Percentiles rank a stretch among this genome's conserved stretches.
phyloP scores from a whole-genome alignment of 78 protist species.

The Chrysochromulina parva region DNA sequence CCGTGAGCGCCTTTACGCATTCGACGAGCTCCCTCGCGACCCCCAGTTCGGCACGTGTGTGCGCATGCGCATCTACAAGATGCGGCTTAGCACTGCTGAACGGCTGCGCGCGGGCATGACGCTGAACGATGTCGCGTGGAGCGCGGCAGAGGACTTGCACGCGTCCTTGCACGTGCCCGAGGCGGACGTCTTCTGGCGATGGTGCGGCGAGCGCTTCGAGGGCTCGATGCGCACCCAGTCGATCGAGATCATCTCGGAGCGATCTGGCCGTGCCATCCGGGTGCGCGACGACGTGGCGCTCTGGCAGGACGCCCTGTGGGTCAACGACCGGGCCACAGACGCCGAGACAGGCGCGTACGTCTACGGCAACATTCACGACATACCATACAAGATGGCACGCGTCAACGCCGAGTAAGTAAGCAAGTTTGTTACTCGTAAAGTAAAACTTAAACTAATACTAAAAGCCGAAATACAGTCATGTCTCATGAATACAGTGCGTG shows the following conservation, averaged over 20 bases:
- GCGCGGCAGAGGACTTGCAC: not conserved
- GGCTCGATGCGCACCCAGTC: not conserved
- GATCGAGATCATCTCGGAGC: not conserved
- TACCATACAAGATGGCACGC: not conserved
- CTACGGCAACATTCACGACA: not conserved
- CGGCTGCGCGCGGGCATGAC: too few relatives aligned
- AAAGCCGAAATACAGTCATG: too few relatives aligned
- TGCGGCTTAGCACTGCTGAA: too few relatives aligned
- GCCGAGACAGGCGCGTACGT: not conserved
- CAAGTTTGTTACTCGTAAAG: too few relatives aligned
- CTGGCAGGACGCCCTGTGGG: not conserved
- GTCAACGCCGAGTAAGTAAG: not conserved
- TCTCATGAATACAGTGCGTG: too few relatives aligned
- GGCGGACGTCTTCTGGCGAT: not conserved
- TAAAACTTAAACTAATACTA: too few relatives aligned
- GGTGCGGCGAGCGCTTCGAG: not conserved
- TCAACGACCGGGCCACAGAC: constrained; percentile 3
- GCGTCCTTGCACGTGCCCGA: not conserved
- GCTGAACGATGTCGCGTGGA: not conserved
- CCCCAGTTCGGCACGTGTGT: too few relatives aligned
- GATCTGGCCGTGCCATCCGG: not conserved
- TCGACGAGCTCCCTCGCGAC: not conserved
- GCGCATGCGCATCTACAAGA: too few relatives aligned
- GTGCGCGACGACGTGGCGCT: not conserved
- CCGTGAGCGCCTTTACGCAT: not conserved